These are phyloP conservation scores for Sarocladium strictum DNA, from an alignment of 2,329 filamentous ascomycete species.

Conservation along the genomic window DNA sequence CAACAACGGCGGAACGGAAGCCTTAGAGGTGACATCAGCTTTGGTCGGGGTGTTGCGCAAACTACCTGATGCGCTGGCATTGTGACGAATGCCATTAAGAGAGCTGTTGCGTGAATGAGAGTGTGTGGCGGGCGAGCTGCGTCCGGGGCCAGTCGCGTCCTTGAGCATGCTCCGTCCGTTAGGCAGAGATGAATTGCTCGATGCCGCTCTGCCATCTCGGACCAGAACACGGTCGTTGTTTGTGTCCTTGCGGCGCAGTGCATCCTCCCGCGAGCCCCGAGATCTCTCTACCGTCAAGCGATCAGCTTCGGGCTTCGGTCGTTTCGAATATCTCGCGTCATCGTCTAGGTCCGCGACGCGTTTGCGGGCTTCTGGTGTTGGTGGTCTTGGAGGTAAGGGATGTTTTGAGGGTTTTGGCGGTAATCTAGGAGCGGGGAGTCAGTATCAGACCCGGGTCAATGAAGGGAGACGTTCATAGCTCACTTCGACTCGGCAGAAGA, in stretches of 20 bases:
- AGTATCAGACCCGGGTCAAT: slow-evolving; percentile 17
- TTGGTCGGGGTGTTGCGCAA: slow-evolving; percentile 32
- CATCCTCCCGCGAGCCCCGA: slow-evolving; percentile 4
- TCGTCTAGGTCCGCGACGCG: slow-evolving; percentile 39
- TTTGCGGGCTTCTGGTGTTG: slow-evolving; percentile 42
- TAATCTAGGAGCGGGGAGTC: slow-evolving; percentile 19
- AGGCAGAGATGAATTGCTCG: slow-evolving; percentile 23
- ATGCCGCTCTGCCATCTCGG: slow-evolving; percentile 18
- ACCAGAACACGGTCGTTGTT: slow-evolving; percentile 17
- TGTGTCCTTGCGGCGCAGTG: slow-evolving; percentile 24
- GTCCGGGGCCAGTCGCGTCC: slow-evolving; percentile 18
- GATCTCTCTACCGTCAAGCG: neutral
- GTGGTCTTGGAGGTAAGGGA: slow-evolving; percentile 27
- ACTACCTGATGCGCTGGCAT: slow-evolving; percentile 19
- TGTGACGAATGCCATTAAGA: slow-evolving; percentile 36
- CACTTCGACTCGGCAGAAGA: slow-evolving; percentile 5
- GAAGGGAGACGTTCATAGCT: slow-evolving; percentile 10
- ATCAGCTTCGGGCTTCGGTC: slow-evolving; percentile 33
- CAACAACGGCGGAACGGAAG: slow-evolving; percentile 43
- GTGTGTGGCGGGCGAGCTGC: slow-evolving; percentile 25
- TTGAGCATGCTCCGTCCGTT: slow-evolving; percentile 32
- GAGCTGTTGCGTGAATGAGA: slow-evolving; percentile 34
- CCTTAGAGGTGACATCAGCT: slow-evolving; percentile 29
- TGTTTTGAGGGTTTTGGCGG: slow-evolving; percentile 30
- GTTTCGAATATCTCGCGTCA: slow-evolving; percentile 38